A percentile compares a stretch with the other conserved stretches of the same genome.
Evolutionary conservation across 2,329 filamentous ascomycete species (phyloP).

Genomic region (Diaporthe helianthi): DNA sequence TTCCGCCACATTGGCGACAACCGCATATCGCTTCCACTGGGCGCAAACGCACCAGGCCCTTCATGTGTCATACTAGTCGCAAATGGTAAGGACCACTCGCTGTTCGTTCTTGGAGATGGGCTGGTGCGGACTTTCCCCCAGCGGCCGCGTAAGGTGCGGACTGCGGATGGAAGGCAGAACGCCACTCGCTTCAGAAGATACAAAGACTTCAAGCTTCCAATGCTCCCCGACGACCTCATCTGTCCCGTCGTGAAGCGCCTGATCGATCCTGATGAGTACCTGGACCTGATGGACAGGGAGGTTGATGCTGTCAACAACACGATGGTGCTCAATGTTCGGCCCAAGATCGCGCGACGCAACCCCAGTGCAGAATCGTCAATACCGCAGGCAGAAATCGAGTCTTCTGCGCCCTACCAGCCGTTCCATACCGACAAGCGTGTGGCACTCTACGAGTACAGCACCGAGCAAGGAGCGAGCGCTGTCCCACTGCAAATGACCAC

Average conservation of each 20-base stretch:
- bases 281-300: slow-evolving; percentile 60
- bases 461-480: slow-evolving; percentile 29
- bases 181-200: slow-evolving; percentile 64
- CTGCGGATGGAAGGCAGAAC: slow-evolving; percentile 59
- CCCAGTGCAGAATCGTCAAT: slow-evolving; percentile 68
- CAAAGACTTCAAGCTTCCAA: slow-evolving; percentile 71
- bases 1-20: slow-evolving; percentile 79
- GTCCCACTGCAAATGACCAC: slow-evolving; percentile 42
- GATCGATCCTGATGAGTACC: slow-evolving; percentile 62
- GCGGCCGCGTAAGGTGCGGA: slow-evolving; percentile 61
- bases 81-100: slow-evolving; percentile 65
- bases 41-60: slow-evolving; percentile 59
- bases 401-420: slow-evolving; percentile 92
- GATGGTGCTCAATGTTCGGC: slow-evolving; percentile 55
- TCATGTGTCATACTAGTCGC: slow-evolving; percentile 72
- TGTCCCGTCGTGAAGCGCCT: slow-evolving; percentile 63
- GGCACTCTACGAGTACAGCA: slow-evolving; percentile 71
- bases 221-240: slow-evolving; percentile 65
- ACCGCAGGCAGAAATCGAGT: slow-evolving; percentile 87
- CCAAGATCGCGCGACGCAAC: slow-evolving; percentile 46
- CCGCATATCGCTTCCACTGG: slow-evolving; percentile 71
- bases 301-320: slow-evolving; percentile 63
- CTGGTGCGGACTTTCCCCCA: slow-evolving; percentile 70
- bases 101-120: slow-evolving; percentile 72
- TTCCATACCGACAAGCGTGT: slow-evolving; percentile 93